Base-by-base conservation (phyloP, 78 protist genomes). In the Planoprotostelium fungivorum region DNA sequence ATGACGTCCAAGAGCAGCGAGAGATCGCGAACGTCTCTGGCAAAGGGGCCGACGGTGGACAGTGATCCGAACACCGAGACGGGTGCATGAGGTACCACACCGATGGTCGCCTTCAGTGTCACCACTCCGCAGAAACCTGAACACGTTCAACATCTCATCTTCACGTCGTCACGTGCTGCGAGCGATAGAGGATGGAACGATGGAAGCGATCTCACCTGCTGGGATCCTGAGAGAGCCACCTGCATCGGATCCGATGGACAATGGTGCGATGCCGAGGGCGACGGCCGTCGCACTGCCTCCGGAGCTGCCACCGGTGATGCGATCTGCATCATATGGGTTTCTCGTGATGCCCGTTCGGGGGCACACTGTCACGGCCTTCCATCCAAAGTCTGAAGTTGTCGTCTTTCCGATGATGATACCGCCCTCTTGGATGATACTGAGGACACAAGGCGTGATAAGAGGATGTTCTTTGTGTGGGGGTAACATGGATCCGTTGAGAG, bases 211-310 rank as follows among this genome's bases (percentile, higher is more conserved):
- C 73, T 51, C 73, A 51, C 73, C 73, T 51, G 87, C 87, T 23
- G 87, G 87, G 5, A 85, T 85, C 16, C 87, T 85, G 37, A 85
- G 34, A 16, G 87, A 85, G 16, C 87, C 87, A 85, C 87, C 87
- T 23, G 87, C 37, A 85, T 85, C 87, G 5, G 87, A 25, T 5
- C 87, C 87, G 73, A 85, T 36, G n/a, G 87, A 35, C 5, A 85
- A 16, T 23, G 36, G 73, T 5, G 34, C 36, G 16, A 85, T 25
- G 16, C 73, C 36, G 16, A 36, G 87, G 16, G 87, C 87, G 87
- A 85, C 87, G 5, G 87, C 87, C n/a, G 16, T 16, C 5, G 87
- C 87, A 85, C 34, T 25, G 87, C 87, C 87, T 85, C 73, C 36
- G 16, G 87, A 85, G 5, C 34, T 25, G 5, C 87, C 87, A 25